A percentile compares a stretch with the other conserved stretches of the same genome.
These are phyloP conservation scores for Kodamaea kakaduensis DNA, from an alignment of 805 yeast species.

Conservation along the genomic window DNA sequence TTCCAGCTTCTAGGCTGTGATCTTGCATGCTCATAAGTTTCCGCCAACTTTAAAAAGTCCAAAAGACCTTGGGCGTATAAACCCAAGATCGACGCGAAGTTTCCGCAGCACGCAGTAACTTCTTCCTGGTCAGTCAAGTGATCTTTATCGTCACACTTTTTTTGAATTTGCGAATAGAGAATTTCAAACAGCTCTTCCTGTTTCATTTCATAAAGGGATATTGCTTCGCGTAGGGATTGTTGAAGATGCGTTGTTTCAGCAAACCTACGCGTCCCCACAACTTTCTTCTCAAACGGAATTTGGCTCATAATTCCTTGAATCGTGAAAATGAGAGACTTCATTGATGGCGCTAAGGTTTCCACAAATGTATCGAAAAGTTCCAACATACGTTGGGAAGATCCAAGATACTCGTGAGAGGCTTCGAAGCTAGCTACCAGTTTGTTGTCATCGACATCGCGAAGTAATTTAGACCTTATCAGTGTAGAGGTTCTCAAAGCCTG, in stretches of 20 bases:
- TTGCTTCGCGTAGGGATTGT: constrained; percentile 47
- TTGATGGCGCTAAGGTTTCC: constrained; percentile 66
- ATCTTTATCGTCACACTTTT: constrained; percentile 27
- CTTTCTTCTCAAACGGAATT: constrained; percentile 47
- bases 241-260: constrained; percentile 43
- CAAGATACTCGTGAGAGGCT: neutral
- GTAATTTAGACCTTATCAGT: constrained; percentile 58
- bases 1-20: constrained; percentile 35
- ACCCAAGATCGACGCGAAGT: constrained; percentile 62
- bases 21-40: constrained; percentile 33
- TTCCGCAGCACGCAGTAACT: constrained; percentile 80
- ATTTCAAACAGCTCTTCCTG: constrained; percentile 54
- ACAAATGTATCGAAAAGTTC: constrained; percentile 61
- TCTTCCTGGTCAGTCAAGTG: constrained; percentile 66
- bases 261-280: constrained; percentile 28
- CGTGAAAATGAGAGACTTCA: constrained; percentile 62
- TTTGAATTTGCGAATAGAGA: constrained; percentile 54
- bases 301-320: constrained; percentile 57
- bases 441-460: constrained; percentile 1
- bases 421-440: neutral
- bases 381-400: constrained; percentile 23
- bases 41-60: constrained; percentile 43
- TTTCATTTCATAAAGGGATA: constrained; percentile 51
- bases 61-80: constrained; percentile 59
- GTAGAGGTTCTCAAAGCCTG: constrained; percentile 68